These are phyloP conservation scores for Amphibolis antarctica DNA, from an alignment of 106 monocot species.

Conservation along the genomic window DNA sequence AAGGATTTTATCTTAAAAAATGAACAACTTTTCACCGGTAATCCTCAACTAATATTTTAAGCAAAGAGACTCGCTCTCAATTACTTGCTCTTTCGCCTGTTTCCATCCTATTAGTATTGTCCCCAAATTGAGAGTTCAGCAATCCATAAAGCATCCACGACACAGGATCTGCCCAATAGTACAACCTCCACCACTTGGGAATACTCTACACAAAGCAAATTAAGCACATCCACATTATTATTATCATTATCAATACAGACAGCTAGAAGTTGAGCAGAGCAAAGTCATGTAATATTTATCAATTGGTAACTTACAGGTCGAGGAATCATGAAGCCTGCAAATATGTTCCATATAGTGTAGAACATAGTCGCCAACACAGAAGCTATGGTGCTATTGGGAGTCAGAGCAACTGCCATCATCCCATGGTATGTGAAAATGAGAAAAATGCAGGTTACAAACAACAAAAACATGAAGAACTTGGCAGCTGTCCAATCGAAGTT, in stretches of 20 bases:
- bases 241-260: too few relatives aligned
- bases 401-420: slow-evolving; percentile 82
- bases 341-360: slow-evolving; percentile 67
- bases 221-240: too few relatives aligned
- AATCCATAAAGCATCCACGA: slow-evolving; percentile 72
- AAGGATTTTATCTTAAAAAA: too few relatives aligned
- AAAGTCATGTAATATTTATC: too few relatives aligned
- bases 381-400: slow-evolving; percentile 62
- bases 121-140: slow-evolving; percentile 63
- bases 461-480: slow-evolving; percentile 61
- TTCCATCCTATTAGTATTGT: slow-evolving; percentile 14
- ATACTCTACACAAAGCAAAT: slow-evolving; percentile 40
- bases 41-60: slow-evolving; percentile 33
- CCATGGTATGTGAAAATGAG: slow-evolving; percentile 66
- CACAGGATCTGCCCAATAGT: slow-evolving; percentile 63
- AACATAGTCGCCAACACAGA: slow-evolving; percentile 57
- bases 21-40: too few relatives aligned
- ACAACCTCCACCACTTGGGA: slow-evolving; percentile 96
- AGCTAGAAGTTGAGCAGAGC: not conserved
- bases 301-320: slow-evolving; percentile 5
- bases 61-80: too few relatives aligned
- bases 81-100: not conserved
- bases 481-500: slow-evolving; percentile 41
- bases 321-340: slow-evolving; percentile 65
- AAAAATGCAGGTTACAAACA: slow-evolving; percentile 55